These are phyloP conservation scores for Hypomyces perniciosus DNA, from an alignment of 2,329 filamentous ascomycete species.

Conservation along the genomic window DNA sequence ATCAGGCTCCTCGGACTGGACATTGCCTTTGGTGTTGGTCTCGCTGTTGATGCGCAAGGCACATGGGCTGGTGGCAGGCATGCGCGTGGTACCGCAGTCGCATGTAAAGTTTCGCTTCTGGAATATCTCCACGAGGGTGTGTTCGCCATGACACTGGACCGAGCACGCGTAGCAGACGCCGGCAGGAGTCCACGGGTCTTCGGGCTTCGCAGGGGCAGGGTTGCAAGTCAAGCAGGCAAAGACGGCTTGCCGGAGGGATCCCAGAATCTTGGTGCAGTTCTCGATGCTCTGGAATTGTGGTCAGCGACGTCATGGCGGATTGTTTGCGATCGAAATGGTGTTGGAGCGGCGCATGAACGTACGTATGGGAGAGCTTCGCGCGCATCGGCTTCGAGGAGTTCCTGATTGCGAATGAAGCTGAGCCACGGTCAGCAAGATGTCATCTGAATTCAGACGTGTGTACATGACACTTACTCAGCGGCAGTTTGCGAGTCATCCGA, in stretches of 20 bases:
- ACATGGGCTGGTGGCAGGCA: slow-evolving; percentile 66
- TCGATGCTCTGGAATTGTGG: slow-evolving; percentile 68
- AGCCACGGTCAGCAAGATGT: not conserved
- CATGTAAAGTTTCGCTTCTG: slow-evolving; percentile 92
- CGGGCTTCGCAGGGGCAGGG: slow-evolving; percentile 60
- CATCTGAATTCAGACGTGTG: not conserved
- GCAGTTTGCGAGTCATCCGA: slow-evolving; percentile 66
- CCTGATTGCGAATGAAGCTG: slow-evolving; percentile 83
- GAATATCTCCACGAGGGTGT: slow-evolving; percentile 92
- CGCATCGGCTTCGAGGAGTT: slow-evolving; percentile 88
- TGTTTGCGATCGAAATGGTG: slow-evolving; percentile 7
- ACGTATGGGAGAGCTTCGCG: slow-evolving; percentile 93
- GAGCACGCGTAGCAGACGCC: slow-evolving; percentile 96
- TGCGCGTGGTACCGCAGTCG: slow-evolving; percentile 85
- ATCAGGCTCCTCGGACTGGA: slow-evolving; percentile 68
- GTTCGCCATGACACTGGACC: slow-evolving; percentile 92
- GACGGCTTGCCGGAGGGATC: slow-evolving; percentile 77
- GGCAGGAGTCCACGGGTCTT: slow-evolving; percentile 52
- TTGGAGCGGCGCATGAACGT: slow-evolving; percentile 14
- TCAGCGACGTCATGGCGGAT: slow-evolving; percentile 20
- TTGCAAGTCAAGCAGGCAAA: slow-evolving; percentile 95
- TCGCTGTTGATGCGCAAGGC: slow-evolving; percentile 64
- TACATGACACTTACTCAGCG: slow-evolving; percentile 49
- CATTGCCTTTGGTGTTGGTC: slow-evolving; percentile 70
- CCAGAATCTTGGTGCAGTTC: slow-evolving; percentile 84